Conservation (phyloP, 2,329 filamentous ascomycete genomes). For the Colletotrichum ledebouriae region DNA sequence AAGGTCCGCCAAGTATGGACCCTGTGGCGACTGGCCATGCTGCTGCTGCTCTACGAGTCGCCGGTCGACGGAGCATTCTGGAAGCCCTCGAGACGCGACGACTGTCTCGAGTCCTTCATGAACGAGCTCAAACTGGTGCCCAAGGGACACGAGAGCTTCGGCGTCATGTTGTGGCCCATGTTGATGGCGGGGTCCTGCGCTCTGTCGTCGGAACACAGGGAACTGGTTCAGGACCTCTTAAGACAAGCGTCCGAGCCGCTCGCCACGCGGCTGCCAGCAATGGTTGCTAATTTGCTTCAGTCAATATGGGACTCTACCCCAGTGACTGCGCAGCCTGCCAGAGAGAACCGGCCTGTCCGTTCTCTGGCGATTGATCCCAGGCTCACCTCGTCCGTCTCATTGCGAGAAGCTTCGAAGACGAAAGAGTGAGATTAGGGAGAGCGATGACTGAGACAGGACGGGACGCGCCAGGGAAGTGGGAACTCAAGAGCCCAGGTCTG, state of each 20-base stretch:
- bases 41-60: slow-evolving; percentile 15
- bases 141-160: neutral
- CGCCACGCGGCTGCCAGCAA: neutral
- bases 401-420: no score
- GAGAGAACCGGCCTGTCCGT: no score
- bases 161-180: slow-evolving; percentile 18
- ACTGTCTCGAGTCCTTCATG: slow-evolving; percentile 15
- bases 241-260: neutral
- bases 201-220: neutral
- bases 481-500: no score
- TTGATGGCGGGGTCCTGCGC: slow-evolving; percentile 4
- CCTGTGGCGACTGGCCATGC: slow-evolving; percentile 7
- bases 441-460: no score
- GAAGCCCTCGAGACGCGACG: neutral
- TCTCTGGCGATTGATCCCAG: neutral
- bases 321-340: no score
- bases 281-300: slow-evolving; percentile 7
- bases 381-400: neutral
- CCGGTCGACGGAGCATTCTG: slow-evolving; percentile 8
- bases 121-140: neutral
- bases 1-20: slow-evolving; percentile 12
- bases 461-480: no score
- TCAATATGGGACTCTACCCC: neutral
- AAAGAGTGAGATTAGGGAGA: no score
- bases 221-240: slow-evolving; percentile 4